Evolutionary conservation across 805 yeast genomes (phyloP).

Genomic region (Wickerhamomyces ciferrii): DNA sequence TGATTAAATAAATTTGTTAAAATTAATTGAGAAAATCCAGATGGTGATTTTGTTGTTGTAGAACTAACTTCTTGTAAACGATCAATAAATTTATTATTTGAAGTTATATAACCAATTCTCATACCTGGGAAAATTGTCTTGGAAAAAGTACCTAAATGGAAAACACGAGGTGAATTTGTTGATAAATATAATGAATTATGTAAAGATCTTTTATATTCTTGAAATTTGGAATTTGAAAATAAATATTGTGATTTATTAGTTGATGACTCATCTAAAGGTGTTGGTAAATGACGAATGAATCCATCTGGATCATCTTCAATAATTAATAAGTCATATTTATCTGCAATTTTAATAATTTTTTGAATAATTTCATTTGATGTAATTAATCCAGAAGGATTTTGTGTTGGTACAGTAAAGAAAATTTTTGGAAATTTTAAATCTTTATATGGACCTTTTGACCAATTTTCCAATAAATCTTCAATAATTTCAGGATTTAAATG

Average conservation of each 20-base stretch:
- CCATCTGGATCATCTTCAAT: slow-evolving; percentile 73
- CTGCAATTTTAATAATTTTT: slow-evolving; percentile 46
- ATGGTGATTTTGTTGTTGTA: slow-evolving; percentile 62
- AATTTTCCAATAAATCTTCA: slow-evolving; percentile 41
- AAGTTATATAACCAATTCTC: slow-evolving; percentile 69
- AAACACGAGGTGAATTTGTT: slow-evolving; percentile 63
- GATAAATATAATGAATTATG: slow-evolving; percentile 51
- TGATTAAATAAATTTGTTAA: slow-evolving; percentile 47
- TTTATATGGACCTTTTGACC: slow-evolving; percentile 35
- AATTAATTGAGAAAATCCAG: slow-evolving; percentile 64
- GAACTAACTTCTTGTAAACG: slow-evolving; percentile 52
- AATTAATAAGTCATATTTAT: slow-evolving; percentile 48
- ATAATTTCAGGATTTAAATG: slow-evolving; percentile 46
- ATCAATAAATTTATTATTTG: slow-evolving; percentile 50
- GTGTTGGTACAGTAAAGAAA: slow-evolving; percentile 61
- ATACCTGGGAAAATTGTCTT: slow-evolving; percentile 76
- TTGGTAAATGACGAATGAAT: slow-evolving; percentile 41
- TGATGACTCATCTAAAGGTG: too few species aligned
- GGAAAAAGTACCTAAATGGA: slow-evolving; percentile 75
- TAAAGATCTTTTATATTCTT: slow-evolving; percentile 30
- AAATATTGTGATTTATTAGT: too few species aligned
- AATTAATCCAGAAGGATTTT: slow-evolving; percentile 61
- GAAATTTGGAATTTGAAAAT: slow-evolving; percentile 25
- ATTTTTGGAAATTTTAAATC: slow-evolving; percentile 44
- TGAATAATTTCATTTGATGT: slow-evolving; percentile 42